These are phyloP conservation scores for Scutellaria barbata DNA, from an alignment of 257 asterid genomes.

Conservation along the genomic window DNA sequence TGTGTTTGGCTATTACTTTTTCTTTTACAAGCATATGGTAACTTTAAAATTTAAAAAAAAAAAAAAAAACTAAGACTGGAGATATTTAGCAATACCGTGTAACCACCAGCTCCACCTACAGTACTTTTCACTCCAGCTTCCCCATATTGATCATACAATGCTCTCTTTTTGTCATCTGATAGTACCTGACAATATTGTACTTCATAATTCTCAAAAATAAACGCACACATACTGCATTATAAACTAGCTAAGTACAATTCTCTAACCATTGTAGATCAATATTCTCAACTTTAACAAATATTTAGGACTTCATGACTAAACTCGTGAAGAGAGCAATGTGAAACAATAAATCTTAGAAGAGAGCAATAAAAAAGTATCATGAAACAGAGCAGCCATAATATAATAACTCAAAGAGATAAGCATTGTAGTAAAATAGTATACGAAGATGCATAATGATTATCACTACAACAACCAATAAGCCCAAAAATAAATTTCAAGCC, in stretches of 20 bases:
- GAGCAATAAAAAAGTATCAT: not conserved
- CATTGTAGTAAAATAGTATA: conserved; percentile 5
- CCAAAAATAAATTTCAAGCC: conserved; percentile 14
- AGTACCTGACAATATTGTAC: conserved; percentile 80
- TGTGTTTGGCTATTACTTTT: conserved; percentile 18
- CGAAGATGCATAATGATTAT: conserved; percentile 7
- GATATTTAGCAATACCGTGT: conserved; percentile 64
- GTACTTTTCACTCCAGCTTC: conserved; percentile 94
- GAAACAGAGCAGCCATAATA: conserved; percentile 20
- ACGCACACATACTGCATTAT: conserved; percentile 19
- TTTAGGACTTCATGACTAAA: conserved; percentile 5
- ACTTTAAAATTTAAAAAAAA: not conserved
- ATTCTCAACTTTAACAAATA: conserved; percentile 25
- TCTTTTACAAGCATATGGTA: conserved; percentile 17
- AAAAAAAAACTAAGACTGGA: not conserved
- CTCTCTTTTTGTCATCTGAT: conserved; percentile 98
- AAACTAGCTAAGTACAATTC: conserved; percentile 30
- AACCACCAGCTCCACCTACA: conserved; percentile 87
- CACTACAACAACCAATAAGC: conserved; percentile 30
- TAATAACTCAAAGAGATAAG: conserved; percentile 18
- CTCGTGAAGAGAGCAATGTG: conserved; percentile 11
- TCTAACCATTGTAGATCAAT: conserved; percentile 6
- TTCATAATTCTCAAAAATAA: conserved; percentile 44
- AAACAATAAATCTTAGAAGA: conserved; percentile 25
- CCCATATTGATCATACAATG: conserved; percentile 93